phyloP scores from a whole-genome alignment of 1,284 basidiomycete species.

The Leccinum subspadiceum region DNA sequence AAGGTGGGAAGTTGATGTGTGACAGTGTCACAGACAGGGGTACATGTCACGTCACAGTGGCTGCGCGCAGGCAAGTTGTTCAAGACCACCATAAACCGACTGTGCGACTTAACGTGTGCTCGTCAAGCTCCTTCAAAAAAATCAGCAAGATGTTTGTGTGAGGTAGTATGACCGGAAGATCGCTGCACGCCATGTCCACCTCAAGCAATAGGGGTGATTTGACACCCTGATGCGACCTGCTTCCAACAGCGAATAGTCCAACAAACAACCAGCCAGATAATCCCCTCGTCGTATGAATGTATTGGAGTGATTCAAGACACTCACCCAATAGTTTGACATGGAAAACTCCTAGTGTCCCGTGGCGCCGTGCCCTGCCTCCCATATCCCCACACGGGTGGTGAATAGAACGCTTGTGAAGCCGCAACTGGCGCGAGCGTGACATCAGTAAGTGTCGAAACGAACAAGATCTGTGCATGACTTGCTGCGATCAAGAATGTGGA shows the following conservation, averaged over 20 bases:
- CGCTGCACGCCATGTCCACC: neutral
- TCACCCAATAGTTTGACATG: conserved; percentile 26
- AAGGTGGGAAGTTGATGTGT: conserved; percentile 20
- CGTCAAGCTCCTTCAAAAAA: conserved; percentile 24
- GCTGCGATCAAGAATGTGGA: conserved; percentile 24
- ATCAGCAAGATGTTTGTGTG: conserved; percentile 30
- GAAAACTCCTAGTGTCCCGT: neutral
- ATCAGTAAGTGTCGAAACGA: conserved; percentile 28
- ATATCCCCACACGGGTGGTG: conserved; percentile 8
- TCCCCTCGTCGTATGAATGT: conserved; percentile 18
- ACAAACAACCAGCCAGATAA: neutral
- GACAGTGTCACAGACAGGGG: conserved; percentile 33
- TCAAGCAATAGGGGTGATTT: conserved; percentile 12
- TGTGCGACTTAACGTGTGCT: conserved; percentile 31
- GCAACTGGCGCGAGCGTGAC: conserved; percentile 12
- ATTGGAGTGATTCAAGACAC: conserved; percentile 33
- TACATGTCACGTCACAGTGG: conserved; percentile 27
- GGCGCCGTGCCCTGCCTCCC: conserved; percentile 4
- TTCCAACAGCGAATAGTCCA: neutral
- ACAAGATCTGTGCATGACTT: conserved; percentile 21
- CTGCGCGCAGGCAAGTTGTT: conserved; percentile 28
- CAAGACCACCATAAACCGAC: conserved; percentile 29
- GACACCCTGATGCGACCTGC: conserved; percentile 3
- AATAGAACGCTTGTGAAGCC: conserved; percentile 13
- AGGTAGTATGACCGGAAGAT: conserved; percentile 21